Base-by-base conservation (phyloP, 1,139 yeast genomes). In the Saccharomyces hybrid region DNA sequence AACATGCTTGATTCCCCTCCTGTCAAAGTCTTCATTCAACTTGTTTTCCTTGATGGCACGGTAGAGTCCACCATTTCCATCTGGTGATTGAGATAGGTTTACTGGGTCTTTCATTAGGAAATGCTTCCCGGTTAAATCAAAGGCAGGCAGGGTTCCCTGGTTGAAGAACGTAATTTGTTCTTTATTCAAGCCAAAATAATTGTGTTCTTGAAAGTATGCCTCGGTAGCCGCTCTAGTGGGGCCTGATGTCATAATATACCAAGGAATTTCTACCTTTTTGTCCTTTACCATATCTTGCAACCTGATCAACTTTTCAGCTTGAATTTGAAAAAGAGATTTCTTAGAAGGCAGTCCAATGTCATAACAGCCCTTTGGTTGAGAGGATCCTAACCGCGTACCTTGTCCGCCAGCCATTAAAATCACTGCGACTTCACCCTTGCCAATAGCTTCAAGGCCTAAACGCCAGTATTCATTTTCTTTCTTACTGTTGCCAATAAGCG, bases 381-480 rank as follows among this genome's bases (percentile, higher is more conserved):
- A 74, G 1, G 96, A 88, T 1, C 99, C 99, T 55, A 93, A 76
- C 59, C 99, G 79, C 3, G 98, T 86, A 31, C 99, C 99, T 71
- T 93, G 99, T 53, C 99, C 99, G 55, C 99, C 99, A 9, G 99
- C 97, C 86, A 93, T 84, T 55, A 93, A 77, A 49, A 93, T 77
- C 7, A 93, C 93, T 27, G 90, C 99, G 23, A 91, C 98, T 65
- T 86, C 81, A 61, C 85, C 85, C 28, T 75, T 68, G 31, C 81
- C 72, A 57, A 93, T 85, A 44, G 95, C 86, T 41, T 81, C 74
- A 48, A 85, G 71, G 13, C 99, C 99, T 16, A 72, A 56, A 1
- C 71, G 61, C 32, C 68, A 64, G 90, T 96, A 91, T 20, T 68
- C 62, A 44, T 72, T 60, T 25, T 70, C 65, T 3, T 68, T 70